These are phyloP conservation scores for Dryas alaskensis DNA, from an alignment of 306 rosid genomes.

Conservation along the genomic window DNA sequence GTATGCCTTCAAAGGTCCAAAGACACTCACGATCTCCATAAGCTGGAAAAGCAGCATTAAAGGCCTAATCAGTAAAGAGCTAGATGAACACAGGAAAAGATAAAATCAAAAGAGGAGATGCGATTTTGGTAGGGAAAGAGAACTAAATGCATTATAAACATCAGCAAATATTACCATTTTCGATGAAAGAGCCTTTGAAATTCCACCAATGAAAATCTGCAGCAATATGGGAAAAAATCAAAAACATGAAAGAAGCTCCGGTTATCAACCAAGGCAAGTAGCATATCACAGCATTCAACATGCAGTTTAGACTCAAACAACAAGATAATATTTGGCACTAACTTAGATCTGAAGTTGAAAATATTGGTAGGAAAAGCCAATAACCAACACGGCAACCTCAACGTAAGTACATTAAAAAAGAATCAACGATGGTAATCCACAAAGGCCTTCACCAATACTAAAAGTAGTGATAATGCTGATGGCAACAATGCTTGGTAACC, in stretches of 20 bases:
- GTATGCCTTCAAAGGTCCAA: conserved; percentile 88
- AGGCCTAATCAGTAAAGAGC: conserved; percentile 14
- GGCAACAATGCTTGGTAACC: too few species aligned
- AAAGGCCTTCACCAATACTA: not conserved
- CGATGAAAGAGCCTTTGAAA: conserved; percentile 67
- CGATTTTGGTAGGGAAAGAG: not conserved
- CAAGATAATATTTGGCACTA: not conserved
- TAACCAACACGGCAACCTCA: not conserved
- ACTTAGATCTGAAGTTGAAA: not conserved
- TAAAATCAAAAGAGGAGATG: not conserved
- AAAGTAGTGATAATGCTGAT: not conserved
- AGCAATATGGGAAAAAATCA: conserved; percentile 22
- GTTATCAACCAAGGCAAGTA: not conserved
- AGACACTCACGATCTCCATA: conserved; percentile 71
- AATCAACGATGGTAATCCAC: not conserved
- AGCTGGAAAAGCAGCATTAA: conserved; percentile 48
- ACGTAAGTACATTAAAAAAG: not conserved
- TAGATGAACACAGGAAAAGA: not conserved
- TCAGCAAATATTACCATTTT: conserved; percentile 54
- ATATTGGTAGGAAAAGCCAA: not conserved
- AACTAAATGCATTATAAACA: not conserved
- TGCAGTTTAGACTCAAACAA: not conserved
- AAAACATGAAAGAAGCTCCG: not conserved
- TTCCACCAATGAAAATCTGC: conserved; percentile 91
- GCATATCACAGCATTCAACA: conserved; percentile 2